Percentiles rank a stretch among this genome's conserved stretches.
Conservation (phyloP, 257 asterid species). For the Salvia rosmarinus region DNA sequence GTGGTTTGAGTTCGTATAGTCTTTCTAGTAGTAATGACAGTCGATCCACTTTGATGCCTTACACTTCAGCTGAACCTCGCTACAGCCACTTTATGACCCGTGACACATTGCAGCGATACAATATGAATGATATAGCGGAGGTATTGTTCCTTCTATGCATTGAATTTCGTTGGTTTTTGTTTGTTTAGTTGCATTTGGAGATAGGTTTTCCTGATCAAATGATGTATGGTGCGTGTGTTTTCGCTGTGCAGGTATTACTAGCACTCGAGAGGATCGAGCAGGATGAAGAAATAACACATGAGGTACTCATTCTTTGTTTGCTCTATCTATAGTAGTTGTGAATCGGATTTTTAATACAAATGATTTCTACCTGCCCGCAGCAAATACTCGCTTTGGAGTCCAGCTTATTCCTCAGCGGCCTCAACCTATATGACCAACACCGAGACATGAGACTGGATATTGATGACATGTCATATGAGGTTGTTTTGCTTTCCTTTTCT, state of each 20-base stretch:
- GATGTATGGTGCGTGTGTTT: conserved; percentile 7
- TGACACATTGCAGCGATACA: conserved; percentile 47
- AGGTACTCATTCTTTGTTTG: conserved; percentile 49
- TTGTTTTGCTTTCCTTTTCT: conserved; percentile 35
- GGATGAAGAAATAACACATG: conserved; percentile 64
- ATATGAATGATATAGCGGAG: conserved; percentile 69
- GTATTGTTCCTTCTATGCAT: conserved; percentile 40
- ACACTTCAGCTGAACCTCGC: conserved; percentile 43
- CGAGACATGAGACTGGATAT: conserved; percentile 90
- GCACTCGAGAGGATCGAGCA: conserved; percentile 88
- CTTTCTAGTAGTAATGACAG: conserved; percentile 44
- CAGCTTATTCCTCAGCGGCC: conserved; percentile 59
- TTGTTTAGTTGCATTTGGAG: not conserved
- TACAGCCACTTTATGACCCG: conserved; percentile 40
- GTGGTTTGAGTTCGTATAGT: conserved; percentile 50
- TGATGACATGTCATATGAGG: conserved; percentile 98
- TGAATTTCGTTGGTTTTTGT: not conserved
- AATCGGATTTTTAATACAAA: conserved; percentile 13
- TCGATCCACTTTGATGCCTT: conserved; percentile 36
- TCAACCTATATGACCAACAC: conserved; percentile 75
- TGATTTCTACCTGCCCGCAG: conserved; percentile 44
- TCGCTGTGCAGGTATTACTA: conserved; percentile 55
- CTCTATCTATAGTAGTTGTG: not conserved
- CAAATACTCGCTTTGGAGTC: conserved; percentile 71
- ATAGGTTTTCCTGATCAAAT: conserved; percentile 4